Conservation (phyloP, 2,329 filamentous ascomycete genomes). For the Teratosphaeria gauchensis region DNA sequence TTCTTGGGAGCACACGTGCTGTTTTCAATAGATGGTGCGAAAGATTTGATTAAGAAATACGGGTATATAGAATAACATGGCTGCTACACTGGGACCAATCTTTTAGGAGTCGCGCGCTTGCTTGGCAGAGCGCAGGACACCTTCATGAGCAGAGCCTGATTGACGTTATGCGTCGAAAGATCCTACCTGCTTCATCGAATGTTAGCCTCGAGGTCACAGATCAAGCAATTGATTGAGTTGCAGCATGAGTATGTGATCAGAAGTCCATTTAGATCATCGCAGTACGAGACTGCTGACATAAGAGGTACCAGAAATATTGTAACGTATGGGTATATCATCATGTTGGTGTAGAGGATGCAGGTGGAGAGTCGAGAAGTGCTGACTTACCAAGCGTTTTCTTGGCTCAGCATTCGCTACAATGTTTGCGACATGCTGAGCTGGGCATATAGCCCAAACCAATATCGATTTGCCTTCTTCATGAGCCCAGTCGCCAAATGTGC, state of each 20-base stretch:
- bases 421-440: not conserved
- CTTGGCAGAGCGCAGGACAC: not conserved
- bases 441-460: not conserved
- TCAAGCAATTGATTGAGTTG: not conserved
- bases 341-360: conserved; percentile 24
- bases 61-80: too few relatives aligned
- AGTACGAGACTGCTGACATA: conserved; percentile 62
- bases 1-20: too few relatives aligned
- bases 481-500: not conserved
- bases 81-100: too few relatives aligned
- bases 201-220: not conserved
- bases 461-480: not conserved
- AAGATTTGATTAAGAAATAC: too few relatives aligned
- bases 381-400: conserved; percentile 1
- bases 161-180: not conserved
- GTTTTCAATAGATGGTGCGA: too few relatives aligned
- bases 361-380: not conserved
- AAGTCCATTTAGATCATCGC: conserved; percentile 82
- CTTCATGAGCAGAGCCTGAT: not conserved
- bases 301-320: conserved; percentile 92
- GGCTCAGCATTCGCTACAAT: not conserved
- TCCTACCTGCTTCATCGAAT: not conserved
- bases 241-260: conserved; percentile 42
- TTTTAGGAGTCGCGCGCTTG: too few relatives aligned
- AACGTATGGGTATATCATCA: conserved; percentile 62